Evolutionary conservation across 495 filamentous ascomycete genomes (phyloP).

Genomic region (Corynascus novoguineensis): DNA sequence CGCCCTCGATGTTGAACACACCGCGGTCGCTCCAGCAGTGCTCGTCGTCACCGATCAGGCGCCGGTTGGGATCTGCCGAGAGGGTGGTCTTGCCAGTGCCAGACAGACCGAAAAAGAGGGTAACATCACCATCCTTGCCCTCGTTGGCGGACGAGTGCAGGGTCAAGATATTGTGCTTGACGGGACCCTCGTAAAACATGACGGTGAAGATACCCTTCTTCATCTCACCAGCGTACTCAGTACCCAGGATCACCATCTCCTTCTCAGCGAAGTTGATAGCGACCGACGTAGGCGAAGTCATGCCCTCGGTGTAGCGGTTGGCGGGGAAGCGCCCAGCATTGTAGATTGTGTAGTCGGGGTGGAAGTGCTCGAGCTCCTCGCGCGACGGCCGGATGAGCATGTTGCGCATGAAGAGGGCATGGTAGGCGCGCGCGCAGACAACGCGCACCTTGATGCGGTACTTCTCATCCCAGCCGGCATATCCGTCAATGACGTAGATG

Average conservation of each 20-base stretch:
- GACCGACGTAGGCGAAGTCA: constrained; percentile 80
- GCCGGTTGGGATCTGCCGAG: constrained; percentile 93
- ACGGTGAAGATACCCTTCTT: constrained; percentile 99
- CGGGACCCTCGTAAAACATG: constrained; percentile 98
- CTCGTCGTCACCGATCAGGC: constrained; percentile 96
- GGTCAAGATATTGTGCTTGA: constrained; percentile 98
- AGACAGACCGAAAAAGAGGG: constrained; percentile 98
- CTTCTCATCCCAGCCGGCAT: constrained; percentile 96
- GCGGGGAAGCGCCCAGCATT: constrained; percentile 98
- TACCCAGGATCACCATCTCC: constrained; percentile 94
- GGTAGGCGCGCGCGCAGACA: constrained; percentile 97
- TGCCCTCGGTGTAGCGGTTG: constrained; percentile 95
- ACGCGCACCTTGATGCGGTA: constrained; percentile 97
- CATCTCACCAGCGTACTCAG: constrained; percentile 99
- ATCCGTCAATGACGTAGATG: constrained; percentile 98
- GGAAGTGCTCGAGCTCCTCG: constrained; percentile 92
- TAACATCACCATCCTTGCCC: constrained; percentile 85
- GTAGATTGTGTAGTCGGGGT: constrained; percentile 99
- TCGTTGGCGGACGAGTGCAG: constrained; percentile 97
- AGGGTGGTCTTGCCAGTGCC: constrained; percentile 98
- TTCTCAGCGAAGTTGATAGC: constrained; percentile 81
- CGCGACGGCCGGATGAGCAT: constrained; percentile 94
- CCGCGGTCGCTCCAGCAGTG: constrained; percentile 97
- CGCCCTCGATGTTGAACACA: constrained; percentile 99
- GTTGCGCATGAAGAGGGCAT: constrained; percentile 99